These are phyloP conservation scores for Cercospora canescens DNA, from an alignment of 2,329 filamentous ascomycete species.

Conservation along the genomic window DNA sequence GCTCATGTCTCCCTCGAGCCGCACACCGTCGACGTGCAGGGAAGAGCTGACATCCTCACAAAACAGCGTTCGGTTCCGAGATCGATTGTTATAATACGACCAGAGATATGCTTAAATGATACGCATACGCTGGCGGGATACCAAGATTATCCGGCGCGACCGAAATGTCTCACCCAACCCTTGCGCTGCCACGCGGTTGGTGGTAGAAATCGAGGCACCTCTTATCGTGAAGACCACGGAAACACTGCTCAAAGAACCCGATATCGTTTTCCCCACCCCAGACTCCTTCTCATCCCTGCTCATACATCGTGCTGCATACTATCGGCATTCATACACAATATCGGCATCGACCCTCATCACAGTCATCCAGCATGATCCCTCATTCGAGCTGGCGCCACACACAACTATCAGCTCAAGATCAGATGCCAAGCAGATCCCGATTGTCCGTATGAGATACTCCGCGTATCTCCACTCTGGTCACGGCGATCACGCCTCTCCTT, in stretches of 20 bases:
- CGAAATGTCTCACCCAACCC: neutral
- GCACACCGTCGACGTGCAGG: neutral
- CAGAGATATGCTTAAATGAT: neutral
- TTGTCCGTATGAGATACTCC: conserved; percentile 7
- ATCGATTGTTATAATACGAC: neutral
- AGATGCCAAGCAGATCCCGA: conserved; percentile 10
- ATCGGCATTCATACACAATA: conserved; percentile 1
- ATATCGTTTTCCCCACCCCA: neutral
- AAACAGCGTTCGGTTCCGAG: neutral
- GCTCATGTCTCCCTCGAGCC: neutral
- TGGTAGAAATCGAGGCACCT: neutral
- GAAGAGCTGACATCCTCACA: neutral
- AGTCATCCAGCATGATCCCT: conserved; percentile 2
- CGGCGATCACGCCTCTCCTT: conserved; percentile 8
- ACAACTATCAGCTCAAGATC: conserved; percentile 3
- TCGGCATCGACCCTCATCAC: neutral
- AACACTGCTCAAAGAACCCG: neutral
- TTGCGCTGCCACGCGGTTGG: neutral
- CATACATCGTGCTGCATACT: neutral
- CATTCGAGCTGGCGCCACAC: neutral
- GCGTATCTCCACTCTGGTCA: neutral
- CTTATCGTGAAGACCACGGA: neutral
- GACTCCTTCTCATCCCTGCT: neutral
- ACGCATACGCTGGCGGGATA: neutral
- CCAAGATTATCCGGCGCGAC: neutral